phyloP scores from a whole-genome alignment of 1,284 basidiomycete species.

The Coniophora puteana region DNA sequence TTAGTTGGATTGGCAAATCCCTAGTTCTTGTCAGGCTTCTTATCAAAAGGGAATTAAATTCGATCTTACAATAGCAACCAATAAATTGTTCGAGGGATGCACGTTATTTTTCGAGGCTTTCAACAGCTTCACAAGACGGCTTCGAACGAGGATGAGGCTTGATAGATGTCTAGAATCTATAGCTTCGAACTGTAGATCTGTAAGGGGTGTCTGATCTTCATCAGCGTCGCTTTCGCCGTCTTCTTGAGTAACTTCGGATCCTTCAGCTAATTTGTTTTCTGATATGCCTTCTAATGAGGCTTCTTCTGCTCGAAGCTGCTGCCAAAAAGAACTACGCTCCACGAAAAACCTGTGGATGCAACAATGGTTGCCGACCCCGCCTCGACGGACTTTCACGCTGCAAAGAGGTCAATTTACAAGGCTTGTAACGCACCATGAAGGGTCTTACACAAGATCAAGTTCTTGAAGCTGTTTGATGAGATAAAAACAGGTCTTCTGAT shows the following conservation, averaged over 20 bases:
- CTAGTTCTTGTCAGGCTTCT: slow-evolving; percentile 32
- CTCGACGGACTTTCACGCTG: slow-evolving; percentile 71
- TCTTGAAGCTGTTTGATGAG: slow-evolving; percentile 72
- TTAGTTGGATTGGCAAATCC: slow-evolving; percentile 71
- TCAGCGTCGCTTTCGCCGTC: slow-evolving; percentile 31
- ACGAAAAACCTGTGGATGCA: slow-evolving; percentile 78
- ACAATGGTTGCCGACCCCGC: slow-evolving; percentile 73
- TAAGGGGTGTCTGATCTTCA: slow-evolving; percentile 29
- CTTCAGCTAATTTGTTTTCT: too few relatives aligned
- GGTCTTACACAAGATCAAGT: slow-evolving; percentile 69
- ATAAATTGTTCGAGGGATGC: slow-evolving; percentile 65
- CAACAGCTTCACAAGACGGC: slow-evolving; percentile 63
- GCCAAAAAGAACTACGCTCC: slow-evolving; percentile 67
- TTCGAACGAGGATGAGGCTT: slow-evolving; percentile 63
- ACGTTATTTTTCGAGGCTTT: slow-evolving; percentile 63
- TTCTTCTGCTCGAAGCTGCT: slow-evolving; percentile 67
- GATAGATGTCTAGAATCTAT: slow-evolving; percentile 75
- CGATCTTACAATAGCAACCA: slow-evolving; percentile 67
- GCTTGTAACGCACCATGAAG: not conserved
- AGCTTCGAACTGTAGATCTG: slow-evolving; percentile 49
- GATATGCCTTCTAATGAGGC: too few relatives aligned
- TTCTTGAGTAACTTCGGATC: slow-evolving; percentile 17
- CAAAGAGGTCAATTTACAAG: slow-evolving; percentile 6
- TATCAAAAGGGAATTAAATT: slow-evolving; percentile 7
- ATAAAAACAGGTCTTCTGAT: slow-evolving; percentile 89